Conservation (phyloP, 129 eudicot species). For the Pulicaria dysenterica region DNA sequence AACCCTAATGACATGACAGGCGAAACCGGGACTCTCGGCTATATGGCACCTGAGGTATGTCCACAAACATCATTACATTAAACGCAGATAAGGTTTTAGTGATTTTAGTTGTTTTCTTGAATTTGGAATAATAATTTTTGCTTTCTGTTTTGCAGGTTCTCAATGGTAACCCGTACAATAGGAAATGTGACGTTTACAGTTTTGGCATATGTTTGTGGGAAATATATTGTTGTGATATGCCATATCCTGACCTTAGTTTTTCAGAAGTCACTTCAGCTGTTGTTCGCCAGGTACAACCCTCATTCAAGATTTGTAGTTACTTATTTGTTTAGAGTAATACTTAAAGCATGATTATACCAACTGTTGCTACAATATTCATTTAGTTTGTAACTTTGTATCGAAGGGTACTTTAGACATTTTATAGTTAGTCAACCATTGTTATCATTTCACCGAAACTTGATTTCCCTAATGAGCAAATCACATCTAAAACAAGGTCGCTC, state of each 20-base stretch:
- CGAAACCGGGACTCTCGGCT: slow-evolving; percentile 95
- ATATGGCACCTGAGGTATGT: slow-evolving; percentile 96
- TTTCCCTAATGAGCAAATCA: too few species aligned
- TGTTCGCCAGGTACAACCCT: slow-evolving; percentile 37
- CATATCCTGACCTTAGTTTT: slow-evolving; percentile 46
- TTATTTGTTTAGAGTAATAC: background rate
- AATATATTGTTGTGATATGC: slow-evolving; percentile 46
- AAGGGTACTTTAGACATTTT: slow-evolving; percentile 1
- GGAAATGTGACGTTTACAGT: slow-evolving; percentile 47
- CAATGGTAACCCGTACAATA: slow-evolving; percentile 43
- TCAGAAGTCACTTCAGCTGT: slow-evolving; percentile 47
- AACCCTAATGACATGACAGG: slow-evolving; percentile 99
- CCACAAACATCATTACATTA: background rate
- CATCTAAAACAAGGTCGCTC: too few species aligned
- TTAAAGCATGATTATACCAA: background rate
- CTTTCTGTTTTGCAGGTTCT: slow-evolving; percentile 33
- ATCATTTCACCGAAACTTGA: background rate
- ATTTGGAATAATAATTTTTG: background rate
- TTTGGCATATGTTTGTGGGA: slow-evolving; percentile 48
- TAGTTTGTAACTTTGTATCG: background rate
- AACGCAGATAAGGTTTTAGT: background rate
- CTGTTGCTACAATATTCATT: background rate
- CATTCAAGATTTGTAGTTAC: background rate
- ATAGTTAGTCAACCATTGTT: background rate
- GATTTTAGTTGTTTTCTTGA: background rate